These are phyloP conservation scores for Cyclotella sp. DNA, from an alignment of 108 stramenopile genomes.

Conservation along the genomic window DNA sequence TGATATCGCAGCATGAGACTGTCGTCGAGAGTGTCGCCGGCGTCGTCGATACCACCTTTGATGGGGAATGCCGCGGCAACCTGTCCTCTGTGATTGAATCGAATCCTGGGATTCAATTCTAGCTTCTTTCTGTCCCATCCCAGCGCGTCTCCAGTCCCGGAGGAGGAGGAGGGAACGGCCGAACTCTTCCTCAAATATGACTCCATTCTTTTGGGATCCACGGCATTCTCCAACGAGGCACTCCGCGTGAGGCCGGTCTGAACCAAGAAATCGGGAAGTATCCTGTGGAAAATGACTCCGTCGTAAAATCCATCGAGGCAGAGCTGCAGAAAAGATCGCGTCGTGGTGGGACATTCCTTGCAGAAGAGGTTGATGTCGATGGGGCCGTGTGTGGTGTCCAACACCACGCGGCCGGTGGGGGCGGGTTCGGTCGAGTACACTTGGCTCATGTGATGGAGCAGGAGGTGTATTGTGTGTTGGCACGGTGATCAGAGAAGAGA, in stretches of 20 bases:
- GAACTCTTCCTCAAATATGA: conserved; percentile 34
- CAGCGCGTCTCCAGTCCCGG: conserved; percentile 25
- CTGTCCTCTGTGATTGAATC: conserved; percentile 93
- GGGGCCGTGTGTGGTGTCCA: conserved; percentile 94
- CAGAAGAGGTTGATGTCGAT: conserved; percentile 92
- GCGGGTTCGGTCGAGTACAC: conserved; percentile 96
- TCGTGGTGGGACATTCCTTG: conserved; percentile 91
- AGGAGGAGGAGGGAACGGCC: conserved; percentile 16
- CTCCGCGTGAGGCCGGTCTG: conserved; percentile 81
- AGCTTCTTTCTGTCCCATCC: conserved; percentile 69
- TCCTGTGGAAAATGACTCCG: conserved; percentile 80
- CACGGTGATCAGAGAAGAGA: too few relatives aligned
- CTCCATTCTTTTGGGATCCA: conserved; percentile 59
- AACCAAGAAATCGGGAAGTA: conserved; percentile 89
- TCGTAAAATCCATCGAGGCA: conserved; percentile 91
- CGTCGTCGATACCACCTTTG: conserved; percentile 5
- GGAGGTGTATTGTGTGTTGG: not conserved
- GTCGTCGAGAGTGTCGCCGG: conserved; percentile 40
- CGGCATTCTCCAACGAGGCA: not conserved
- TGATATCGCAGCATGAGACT: conserved; percentile 81
- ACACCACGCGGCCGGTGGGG: conserved; percentile 79
- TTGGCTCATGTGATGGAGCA: conserved; percentile 78
- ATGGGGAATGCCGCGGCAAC: conserved; percentile 91
- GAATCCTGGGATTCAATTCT: conserved; percentile 89
- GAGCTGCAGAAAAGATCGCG: conserved; percentile 90